These are phyloP conservation scores for Mortierella sp. DNA, from an alignment of 371 early-diverging fungal genomes.

Conservation along the genomic window DNA sequence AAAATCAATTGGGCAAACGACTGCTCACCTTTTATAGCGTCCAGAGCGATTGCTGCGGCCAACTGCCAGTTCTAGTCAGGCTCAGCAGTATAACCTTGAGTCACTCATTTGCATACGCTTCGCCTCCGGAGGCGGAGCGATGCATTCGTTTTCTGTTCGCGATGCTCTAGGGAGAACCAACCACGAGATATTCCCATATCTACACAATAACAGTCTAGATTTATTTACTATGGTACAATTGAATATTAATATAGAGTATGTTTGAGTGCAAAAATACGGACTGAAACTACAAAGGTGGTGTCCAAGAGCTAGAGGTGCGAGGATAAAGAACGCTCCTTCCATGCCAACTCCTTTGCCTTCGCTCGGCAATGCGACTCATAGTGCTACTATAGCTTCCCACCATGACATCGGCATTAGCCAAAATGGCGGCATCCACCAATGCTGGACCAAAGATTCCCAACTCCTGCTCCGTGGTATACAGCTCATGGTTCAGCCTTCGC, in stretches of 20 bases:
- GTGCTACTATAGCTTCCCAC: conserved; percentile 35
- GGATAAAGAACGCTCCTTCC: conserved; percentile 28
- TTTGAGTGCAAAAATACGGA: background rate
- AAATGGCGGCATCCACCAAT: conserved; percentile 41
- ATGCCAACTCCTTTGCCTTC: conserved; percentile 40
- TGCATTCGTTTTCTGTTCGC: no score
- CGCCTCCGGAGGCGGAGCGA: conserved; percentile 22
- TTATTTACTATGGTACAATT: conserved; percentile 4
- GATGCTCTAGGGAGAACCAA: no score
- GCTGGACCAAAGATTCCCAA: conserved; percentile 47
- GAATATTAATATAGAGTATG: background rate
- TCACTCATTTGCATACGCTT: conserved; percentile 1
- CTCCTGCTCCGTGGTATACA: conserved; percentile 31
- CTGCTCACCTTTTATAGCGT: background rate
- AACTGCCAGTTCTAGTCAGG: background rate
- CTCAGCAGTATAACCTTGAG: background rate
- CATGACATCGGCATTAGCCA: conserved; percentile 39
- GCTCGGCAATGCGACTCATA: conserved; percentile 39
- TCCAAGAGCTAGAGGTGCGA: conserved; percentile 30
- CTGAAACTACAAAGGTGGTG: background rate
- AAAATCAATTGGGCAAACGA: background rate
- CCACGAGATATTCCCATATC: background rate
- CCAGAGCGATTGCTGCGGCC: conserved; percentile 7
- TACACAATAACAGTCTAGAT: background rate
- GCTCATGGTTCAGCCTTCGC: conserved; percentile 29